These are phyloP conservation scores for Colletotrichum caudatum DNA, from an alignment of 2,329 filamentous ascomycete genomes.

Conservation along the genomic window DNA sequence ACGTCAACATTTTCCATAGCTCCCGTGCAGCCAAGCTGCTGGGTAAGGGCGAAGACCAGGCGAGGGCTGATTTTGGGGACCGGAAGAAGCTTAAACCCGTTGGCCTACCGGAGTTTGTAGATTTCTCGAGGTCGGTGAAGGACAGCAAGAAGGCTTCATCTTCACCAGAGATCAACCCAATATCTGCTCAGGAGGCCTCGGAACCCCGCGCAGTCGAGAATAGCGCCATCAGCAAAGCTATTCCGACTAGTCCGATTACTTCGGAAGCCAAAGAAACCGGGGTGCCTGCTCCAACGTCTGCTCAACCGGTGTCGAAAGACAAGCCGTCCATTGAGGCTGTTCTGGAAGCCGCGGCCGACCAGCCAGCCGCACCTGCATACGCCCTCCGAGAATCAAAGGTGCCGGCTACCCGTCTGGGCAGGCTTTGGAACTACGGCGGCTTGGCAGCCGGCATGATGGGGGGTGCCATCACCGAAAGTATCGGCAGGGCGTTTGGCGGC, in stretches of 20 bases:
- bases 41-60: constrained; percentile 20
- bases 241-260: not conserved
- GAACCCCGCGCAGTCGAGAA: not conserved
- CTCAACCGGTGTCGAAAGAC: not conserved
- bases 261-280: not conserved
- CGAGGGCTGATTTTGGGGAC: constrained; percentile 7
- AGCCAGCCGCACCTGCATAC: constrained; percentile 51
- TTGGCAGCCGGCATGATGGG: constrained; percentile 96
- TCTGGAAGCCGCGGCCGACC: constrained; percentile 11
- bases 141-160: not conserved
- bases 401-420: constrained; percentile 85
- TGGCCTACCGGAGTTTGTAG: constrained; percentile 45
- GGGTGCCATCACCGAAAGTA: constrained; percentile 86
- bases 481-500: constrained; percentile 83
- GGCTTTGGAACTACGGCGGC: constrained; percentile 95
- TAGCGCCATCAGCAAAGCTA: no score
- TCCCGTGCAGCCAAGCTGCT: constrained; percentile 59
- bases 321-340: constrained; percentile 14
- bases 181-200: not conserved
- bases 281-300: not conserved
- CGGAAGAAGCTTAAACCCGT: constrained; percentile 36
- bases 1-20: constrained; percentile 64
- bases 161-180: no score
- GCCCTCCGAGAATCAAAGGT: constrained; percentile 89
- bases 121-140: constrained; percentile 25